Base-by-base conservation (phyloP, 352 stramenopile genomes). In the Pelagophyceae sp. region DNA sequence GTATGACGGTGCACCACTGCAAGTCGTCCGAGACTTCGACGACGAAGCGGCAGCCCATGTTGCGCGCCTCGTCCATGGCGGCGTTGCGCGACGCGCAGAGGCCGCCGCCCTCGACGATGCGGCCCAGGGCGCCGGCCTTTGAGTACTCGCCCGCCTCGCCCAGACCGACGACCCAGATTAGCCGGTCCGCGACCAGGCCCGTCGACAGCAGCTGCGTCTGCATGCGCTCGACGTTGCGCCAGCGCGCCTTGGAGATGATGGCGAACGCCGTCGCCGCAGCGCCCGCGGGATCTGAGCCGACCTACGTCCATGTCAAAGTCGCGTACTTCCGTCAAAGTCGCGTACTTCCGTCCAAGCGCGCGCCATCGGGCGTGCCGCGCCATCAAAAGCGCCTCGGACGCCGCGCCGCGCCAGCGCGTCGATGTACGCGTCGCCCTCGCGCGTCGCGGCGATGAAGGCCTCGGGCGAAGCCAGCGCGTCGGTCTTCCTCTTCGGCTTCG, bases 21-120 rank as follows among this genome's bases (percentile, higher is more conserved):
- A 65, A 11, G 63, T 72, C 63, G 63, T 72, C 63, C 11, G 6
- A 38, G 6, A 72, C 1, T 32, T 72, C 29, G 6, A 72, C 63
- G n/a, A n/a, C n/a, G n/a, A n/a, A n/a, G n/a, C n/a, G n/a, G 63
- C 63, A 72, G 6, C 6, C 29, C 6, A 29, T 38, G 2, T 38
- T 25, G 6, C 29, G 35, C 6, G 63, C 63, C 63, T 50, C 63
- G 31, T 72, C 63, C 29, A 72, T n/a, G 6, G 63, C 63, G 31
- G 6, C 3, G 35, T 72, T 72, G 3, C 63, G 63, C 29, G 31
- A 50, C 6, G 15, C 6, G 63, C 63, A 72, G 31, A 72, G 35
- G 31, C 63, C 63, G 35, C 63, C 63, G 35, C 63, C 63, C 63
- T 72, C 63, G 63, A 72, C 63, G 6, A 72, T 32, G 35, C 63